Percentiles rank a stretch among this genome's conserved stretches.
These are phyloP conservation scores for Boletus vinaceobasis DNA, from an alignment of 768 basidiomycete genomes.

Conservation along the genomic window DNA sequence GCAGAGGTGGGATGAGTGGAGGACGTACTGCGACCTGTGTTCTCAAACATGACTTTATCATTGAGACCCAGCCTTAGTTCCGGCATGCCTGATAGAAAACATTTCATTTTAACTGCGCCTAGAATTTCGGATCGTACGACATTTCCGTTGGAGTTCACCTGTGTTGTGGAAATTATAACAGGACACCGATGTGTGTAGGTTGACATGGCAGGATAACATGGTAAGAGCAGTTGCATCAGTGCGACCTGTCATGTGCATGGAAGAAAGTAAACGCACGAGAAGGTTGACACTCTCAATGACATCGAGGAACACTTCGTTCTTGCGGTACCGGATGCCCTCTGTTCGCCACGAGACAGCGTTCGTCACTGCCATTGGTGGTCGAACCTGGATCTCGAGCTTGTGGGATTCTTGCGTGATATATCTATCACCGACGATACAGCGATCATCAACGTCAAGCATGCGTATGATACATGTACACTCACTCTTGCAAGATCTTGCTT, in stretches of 20 bases:
- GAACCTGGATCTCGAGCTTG: slow-evolving; percentile 89
- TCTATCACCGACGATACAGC: slow-evolving; percentile 34
- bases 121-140: slow-evolving; percentile 97
- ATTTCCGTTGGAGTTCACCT: slow-evolving; percentile 97
- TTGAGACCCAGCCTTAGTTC: slow-evolving; percentile 93
- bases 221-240: background rate
- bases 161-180: background rate
- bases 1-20: background rate
- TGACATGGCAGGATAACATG: background rate
- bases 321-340: slow-evolving; percentile 94
- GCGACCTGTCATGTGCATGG: background rate
- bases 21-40: slow-evolving; percentile 84
- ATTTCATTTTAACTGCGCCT: slow-evolving; percentile 99
- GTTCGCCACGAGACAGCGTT: slow-evolving; percentile 99
- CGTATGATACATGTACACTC: slow-evolving; percentile 24
- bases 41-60: slow-evolving; percentile 99
- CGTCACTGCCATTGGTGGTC: slow-evolving; percentile 95
- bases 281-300: slow-evolving; percentile 98
- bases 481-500: slow-evolving; percentile 98
- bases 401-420: slow-evolving; percentile 99
- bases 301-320: slow-evolving; percentile 99
- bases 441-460: background rate
- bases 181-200: background rate
- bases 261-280: slow-evolving; percentile 52
- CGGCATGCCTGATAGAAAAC: slow-evolving; percentile 99